Conservation (phyloP, 2,329 filamentous ascomycete species). For the Rugonectria rugulosa region DNA sequence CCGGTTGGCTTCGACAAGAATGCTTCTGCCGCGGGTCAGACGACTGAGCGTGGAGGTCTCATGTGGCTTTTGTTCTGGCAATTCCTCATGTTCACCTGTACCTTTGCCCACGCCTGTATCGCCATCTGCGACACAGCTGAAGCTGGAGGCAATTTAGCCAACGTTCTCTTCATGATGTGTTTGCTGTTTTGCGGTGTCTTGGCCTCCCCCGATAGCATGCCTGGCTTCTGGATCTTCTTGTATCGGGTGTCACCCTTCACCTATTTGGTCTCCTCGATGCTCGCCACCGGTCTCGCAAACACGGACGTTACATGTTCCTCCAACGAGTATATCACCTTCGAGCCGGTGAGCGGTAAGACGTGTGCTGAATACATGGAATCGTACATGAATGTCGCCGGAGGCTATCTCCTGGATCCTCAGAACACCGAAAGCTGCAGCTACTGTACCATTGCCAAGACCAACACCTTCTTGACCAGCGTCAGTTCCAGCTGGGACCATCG, state of each 20-base stretch:
- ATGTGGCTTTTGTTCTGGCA: conserved; percentile 71
- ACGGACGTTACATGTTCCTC: conserved; percentile 57
- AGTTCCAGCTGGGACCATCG: conserved; percentile 57
- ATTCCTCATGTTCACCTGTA: conserved; percentile 73
- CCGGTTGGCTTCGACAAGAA: conserved; percentile 80
- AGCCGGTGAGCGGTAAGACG: conserved; percentile 60
- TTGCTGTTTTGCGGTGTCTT: conserved; percentile 73
- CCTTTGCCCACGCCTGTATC: conserved; percentile 71
- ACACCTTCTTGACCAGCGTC: conserved; percentile 49
- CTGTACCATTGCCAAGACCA: conserved; percentile 50
- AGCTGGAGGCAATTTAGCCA: conserved; percentile 72
- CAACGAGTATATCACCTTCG: conserved; percentile 72
- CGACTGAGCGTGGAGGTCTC: conserved; percentile 65
- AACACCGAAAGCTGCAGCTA: conserved; percentile 57
- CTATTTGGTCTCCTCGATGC: conserved; percentile 39
- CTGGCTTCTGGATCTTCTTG: conserved; percentile 78
- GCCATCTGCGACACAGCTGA: conserved; percentile 71
- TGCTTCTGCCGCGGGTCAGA: conserved; percentile 49
- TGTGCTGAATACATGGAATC: conserved; percentile 62
- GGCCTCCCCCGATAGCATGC: conserved; percentile 63
- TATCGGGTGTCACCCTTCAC: conserved; percentile 70
- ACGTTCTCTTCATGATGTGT: conserved; percentile 69
- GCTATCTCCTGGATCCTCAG: conserved; percentile 61
- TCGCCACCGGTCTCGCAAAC: conserved; percentile 41
- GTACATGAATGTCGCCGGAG: conserved; percentile 55